Conservation (phyloP, 1,139 yeast genomes). For the Sugiyamaella sp. region DNA sequence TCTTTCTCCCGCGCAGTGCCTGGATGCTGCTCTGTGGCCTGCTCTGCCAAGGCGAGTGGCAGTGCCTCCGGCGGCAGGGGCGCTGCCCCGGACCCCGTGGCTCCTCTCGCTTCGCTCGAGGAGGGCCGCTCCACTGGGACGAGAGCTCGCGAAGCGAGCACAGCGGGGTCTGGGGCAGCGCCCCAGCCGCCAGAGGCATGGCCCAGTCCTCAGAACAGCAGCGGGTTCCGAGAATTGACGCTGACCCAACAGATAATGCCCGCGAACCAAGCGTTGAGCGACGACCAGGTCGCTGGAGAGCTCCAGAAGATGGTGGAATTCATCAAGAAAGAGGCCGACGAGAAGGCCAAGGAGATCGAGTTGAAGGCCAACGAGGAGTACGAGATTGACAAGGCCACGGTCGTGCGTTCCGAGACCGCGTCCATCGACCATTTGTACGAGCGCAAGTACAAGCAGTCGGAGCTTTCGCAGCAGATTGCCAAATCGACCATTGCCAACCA, state of each 20-base stretch:
- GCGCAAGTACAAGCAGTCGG: conserved; percentile 84
- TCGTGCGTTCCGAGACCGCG: conserved; percentile 89
- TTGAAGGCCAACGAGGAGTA: conserved; percentile 98
- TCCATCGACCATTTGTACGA: conserved; percentile 82
- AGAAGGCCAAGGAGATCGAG: conserved; percentile 94
- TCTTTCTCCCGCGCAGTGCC: no score
- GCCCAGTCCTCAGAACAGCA: not conserved
- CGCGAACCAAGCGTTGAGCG: conserved; percentile 30
- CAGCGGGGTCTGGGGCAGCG: conserved; percentile 7
- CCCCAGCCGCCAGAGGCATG: conserved; percentile 13
- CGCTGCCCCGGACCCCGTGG: not conserved
- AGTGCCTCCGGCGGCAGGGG: not conserved
- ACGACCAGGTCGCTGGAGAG: conserved; percentile 79
- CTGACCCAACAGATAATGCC: conserved; percentile 12
- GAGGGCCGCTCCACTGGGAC: no score
- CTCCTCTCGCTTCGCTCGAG: not conserved
- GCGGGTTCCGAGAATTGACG: no score
- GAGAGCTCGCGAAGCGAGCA: not conserved
- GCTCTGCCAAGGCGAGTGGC: not conserved
- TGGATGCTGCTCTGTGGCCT: no score
- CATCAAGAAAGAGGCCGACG: conserved; percentile 98
- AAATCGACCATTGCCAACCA: conserved; percentile 95
- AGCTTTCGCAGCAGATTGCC: conserved; percentile 91
- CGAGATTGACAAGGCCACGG: conserved; percentile 93
- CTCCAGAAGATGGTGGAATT: conserved; percentile 97